phyloP scores from a whole-genome alignment of 176 grass and related monocot species.

The Cocos nucifera region DNA sequence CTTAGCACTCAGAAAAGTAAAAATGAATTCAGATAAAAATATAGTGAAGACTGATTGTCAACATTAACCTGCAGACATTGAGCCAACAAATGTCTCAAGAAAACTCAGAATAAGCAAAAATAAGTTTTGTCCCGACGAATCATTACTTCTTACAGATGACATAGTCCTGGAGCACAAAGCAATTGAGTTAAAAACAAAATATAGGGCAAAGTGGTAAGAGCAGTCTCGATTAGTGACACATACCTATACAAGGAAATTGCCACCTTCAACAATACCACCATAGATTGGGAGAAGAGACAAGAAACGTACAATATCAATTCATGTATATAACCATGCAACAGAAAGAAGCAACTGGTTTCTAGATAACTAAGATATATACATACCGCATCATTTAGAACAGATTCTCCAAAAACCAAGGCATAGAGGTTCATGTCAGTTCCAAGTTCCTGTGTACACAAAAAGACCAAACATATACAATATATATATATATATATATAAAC shows the following conservation, averaged over 20 bases:
- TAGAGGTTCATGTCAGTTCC: constrained; percentile 93
- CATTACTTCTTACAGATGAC: constrained; percentile 90
- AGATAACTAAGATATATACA: constrained; percentile 33
- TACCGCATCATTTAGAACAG: constrained; percentile 95
- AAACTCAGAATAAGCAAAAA: constrained; percentile 85
- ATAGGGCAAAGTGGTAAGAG: background rate
- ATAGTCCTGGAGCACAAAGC: constrained; percentile 65
- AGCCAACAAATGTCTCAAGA: constrained; percentile 98
- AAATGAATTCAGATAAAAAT: no score
- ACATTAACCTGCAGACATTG: constrained; percentile 79
- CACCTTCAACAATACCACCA: constrained; percentile 59
- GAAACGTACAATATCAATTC: background rate
- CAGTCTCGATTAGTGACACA: constrained; percentile 17
- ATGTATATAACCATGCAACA: constrained; percentile 1
- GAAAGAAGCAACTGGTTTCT: background rate
- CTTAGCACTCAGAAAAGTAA: no score
- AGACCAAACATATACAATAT: no score
- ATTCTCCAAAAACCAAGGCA: constrained; percentile 97
- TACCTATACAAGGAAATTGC: constrained; percentile 99
- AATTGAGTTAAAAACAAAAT: background rate
- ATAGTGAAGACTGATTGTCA: background rate
- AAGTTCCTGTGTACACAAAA: constrained; percentile 51
- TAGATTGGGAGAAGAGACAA: background rate
- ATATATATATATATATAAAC: no score
- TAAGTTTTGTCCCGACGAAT: constrained; percentile 62